Percentiles rank a stretch among this genome's conserved stretches.
These are phyloP conservation scores for Thielaviopsis populi DNA, from an alignment of 2,329 filamentous ascomycete species.

Conservation along the genomic window DNA sequence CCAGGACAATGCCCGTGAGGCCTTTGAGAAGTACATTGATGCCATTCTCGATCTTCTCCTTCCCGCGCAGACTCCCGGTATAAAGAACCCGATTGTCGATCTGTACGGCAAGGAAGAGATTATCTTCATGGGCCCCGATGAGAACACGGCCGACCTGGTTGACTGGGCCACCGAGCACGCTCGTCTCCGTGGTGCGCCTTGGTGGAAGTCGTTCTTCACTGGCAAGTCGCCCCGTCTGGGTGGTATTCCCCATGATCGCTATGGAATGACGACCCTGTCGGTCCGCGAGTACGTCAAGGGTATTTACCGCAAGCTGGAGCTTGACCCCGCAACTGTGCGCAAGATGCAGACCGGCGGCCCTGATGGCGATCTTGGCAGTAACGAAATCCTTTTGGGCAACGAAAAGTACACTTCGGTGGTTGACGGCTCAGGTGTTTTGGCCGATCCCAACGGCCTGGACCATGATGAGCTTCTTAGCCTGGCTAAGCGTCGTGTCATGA, in stretches of 20 bases:
- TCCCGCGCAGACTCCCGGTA: constrained; percentile 78
- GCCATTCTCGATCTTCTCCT: constrained; percentile 91
- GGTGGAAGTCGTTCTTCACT: constrained; percentile 99
- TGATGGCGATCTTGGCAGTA: constrained; percentile 90
- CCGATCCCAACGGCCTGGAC: constrained; percentile 81
- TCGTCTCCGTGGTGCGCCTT: constrained; percentile 69
- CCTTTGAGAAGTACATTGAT: constrained; percentile 99
- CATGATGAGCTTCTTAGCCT: constrained; percentile 68
- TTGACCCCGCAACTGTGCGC: constrained; percentile 68
- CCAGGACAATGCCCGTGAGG: constrained; percentile 80
- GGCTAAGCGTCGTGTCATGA: constrained; percentile 78
- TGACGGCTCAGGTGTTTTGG: constrained; percentile 89
- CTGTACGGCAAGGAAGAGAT: constrained; percentile 92
- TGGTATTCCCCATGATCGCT: constrained; percentile 88
- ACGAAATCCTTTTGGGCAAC: constrained; percentile 90
- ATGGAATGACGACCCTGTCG: constrained; percentile 95
- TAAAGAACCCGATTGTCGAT: constrained; percentile 98
- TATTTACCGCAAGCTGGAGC: constrained; percentile 88
- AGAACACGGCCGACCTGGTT: constrained; percentile 95
- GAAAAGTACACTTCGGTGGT: constrained; percentile 93
- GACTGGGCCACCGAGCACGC: constrained; percentile 99
- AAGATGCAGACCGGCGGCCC: constrained; percentile 98
- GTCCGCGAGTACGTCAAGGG: constrained; percentile 92
- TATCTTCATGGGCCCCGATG: constrained; percentile 94
- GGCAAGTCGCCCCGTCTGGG: constrained; percentile 93